Conservation (phyloP, 306 rosid species). For the Ormosia semicastrata region DNA sequence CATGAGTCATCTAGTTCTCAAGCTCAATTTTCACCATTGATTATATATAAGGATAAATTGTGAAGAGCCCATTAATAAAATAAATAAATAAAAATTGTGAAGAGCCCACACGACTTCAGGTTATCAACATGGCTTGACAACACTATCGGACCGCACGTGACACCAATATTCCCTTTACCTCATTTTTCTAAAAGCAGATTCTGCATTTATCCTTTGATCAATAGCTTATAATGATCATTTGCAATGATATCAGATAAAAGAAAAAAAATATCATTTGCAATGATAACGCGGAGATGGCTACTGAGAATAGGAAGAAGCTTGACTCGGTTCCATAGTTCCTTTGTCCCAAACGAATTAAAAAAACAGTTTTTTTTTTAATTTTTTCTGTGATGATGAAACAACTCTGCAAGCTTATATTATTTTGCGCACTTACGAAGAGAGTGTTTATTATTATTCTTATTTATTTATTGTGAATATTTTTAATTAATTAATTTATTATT, state of each 20-base stretch:
- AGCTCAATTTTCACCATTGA: no score
- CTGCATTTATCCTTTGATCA: not conserved
- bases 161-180: not conserved
- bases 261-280: not conserved
- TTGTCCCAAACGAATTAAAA: not conserved
- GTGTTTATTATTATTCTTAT: no score
- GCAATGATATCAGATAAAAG: not conserved
- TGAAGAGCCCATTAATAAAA: no score
- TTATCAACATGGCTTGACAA: not conserved
- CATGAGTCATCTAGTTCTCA: no score
- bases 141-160: not conserved
- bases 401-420: no score
- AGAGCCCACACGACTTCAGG: not conserved
- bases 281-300: not conserved
- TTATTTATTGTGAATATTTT: no score
- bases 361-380: not conserved
- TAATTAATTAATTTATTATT: no score
- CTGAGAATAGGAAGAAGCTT: not conserved
- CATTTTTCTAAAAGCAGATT: not conserved
- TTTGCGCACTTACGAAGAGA: no score
- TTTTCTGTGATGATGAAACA: no score
- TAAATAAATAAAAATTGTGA: no score
- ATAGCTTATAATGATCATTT: not conserved
- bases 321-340: not conserved
- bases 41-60: no score